These are phyloP conservation scores for Raffaelea ambrosiae DNA, from an alignment of 2,329 filamentous ascomycete genomes.

Conservation along the genomic window DNA sequence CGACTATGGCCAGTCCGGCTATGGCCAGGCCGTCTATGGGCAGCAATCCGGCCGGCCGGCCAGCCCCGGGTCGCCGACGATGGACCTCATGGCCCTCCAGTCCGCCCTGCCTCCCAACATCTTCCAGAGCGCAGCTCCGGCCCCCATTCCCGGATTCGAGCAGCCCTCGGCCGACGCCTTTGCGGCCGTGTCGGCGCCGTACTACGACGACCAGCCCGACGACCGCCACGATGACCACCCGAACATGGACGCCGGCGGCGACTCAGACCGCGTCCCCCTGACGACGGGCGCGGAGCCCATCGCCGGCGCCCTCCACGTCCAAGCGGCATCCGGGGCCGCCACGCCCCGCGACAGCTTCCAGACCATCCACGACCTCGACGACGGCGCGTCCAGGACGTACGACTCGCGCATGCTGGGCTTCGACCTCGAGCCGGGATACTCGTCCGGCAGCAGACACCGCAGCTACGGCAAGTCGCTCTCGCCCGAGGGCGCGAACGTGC, in stretches of 20 bases:
- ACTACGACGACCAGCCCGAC: slow-evolving; percentile 30
- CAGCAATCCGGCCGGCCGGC: slow-evolving; percentile 25
- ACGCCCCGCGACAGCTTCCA: slow-evolving; percentile 45
- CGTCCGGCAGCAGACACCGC: slow-evolving; percentile 35
- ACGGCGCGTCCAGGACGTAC: slow-evolving; percentile 40
- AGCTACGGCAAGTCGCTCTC: slow-evolving; percentile 50
- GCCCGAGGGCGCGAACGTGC: slow-evolving; percentile 38
- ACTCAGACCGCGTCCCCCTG: slow-evolving; percentile 52
- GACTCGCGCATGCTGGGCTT: slow-evolving; percentile 46
- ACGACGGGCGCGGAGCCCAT: slow-evolving; percentile 48
- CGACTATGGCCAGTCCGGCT: no score
- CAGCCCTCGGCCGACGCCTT: slow-evolving; percentile 2
- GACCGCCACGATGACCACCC: slow-evolving; percentile 18
- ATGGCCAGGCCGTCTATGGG: slow-evolving; percentile 4
- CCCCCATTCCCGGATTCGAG: background rate
- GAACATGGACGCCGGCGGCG: slow-evolving; percentile 18
- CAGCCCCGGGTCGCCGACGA: slow-evolving; percentile 38
- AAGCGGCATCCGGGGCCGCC: background rate
- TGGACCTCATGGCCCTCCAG: slow-evolving; percentile 45
- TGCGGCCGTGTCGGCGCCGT: slow-evolving; percentile 23
- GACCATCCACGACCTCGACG: slow-evolving; percentile 46
- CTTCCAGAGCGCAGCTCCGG: slow-evolving; percentile 20
- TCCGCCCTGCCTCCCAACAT: slow-evolving; percentile 47
- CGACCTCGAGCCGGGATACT: slow-evolving; percentile 49
- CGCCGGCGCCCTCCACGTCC: slow-evolving; percentile 31